A percentile compares a stretch with the other conserved stretches of the same genome.
phyloP scores from a whole-genome alignment of 2,329 filamentous ascomycete genomes.

The Ophiocordyceps camponoti-floridani region DNA sequence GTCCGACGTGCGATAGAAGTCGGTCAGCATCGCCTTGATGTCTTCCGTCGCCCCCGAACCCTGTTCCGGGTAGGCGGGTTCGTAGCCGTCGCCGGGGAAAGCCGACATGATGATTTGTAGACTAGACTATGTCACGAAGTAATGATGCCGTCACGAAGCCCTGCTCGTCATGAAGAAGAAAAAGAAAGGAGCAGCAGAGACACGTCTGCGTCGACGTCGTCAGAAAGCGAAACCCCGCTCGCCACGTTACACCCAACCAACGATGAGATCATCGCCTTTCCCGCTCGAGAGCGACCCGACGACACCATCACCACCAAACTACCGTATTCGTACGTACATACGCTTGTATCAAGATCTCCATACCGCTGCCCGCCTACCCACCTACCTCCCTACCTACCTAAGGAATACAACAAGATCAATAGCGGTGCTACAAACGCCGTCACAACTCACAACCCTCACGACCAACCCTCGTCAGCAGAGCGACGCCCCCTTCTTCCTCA shows the following conservation, averaged over 20 bases:
- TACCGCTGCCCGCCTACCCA: neutral
- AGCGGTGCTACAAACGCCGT: neutral
- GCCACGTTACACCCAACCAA: neutral
- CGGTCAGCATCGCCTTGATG: slow-evolving; percentile 20
- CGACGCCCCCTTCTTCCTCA: slow-evolving; percentile 7
- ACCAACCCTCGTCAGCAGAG: neutral
- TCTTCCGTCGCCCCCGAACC: slow-evolving; percentile 10
- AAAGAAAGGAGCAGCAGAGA: neutral
- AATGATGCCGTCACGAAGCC: too few species aligned
- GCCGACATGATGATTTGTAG: too few species aligned
- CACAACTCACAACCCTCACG: neutral
- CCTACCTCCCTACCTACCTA: neutral
- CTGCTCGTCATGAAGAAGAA: neutral
- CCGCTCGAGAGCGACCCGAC: neutral
- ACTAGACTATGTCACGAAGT: too few species aligned
- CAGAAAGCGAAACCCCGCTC: neutral
- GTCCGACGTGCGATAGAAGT: slow-evolving; percentile 27
- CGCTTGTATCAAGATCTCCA: neutral
- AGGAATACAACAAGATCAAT: neutral
- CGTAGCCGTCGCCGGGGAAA: slow-evolving; percentile 8
- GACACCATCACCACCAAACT: neutral
- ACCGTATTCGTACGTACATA: neutral
- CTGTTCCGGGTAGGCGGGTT: slow-evolving; percentile 13
- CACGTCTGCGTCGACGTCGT: neutral
- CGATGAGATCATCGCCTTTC: neutral